A percentile compares a stretch with the other conserved stretches of the same genome.
These are phyloP conservation scores for Vaccinium myrtillus DNA, from an alignment of 148 eudicot genomes.

Conservation along the genomic window DNA sequence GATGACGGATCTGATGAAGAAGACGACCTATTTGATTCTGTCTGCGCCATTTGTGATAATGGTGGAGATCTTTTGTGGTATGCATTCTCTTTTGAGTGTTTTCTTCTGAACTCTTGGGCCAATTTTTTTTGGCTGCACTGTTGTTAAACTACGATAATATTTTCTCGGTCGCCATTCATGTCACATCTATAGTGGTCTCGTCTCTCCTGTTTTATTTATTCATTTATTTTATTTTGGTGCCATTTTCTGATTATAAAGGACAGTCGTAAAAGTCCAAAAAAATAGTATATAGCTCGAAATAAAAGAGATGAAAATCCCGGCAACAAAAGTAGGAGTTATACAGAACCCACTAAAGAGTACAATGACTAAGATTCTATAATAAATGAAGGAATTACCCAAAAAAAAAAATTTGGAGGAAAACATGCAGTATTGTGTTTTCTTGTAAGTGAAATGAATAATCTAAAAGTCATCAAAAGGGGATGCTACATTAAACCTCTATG, in stretches of 20 bases:
- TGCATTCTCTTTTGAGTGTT: constrained; percentile 11
- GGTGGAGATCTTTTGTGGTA: constrained; percentile 77
- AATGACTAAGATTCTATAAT: neutral
- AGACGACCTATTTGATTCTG: constrained; percentile 57
- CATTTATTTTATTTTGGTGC: neutral
- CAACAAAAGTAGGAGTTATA: neutral
- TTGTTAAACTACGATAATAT: neutral
- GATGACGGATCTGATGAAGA: constrained; percentile 45
- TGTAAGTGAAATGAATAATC: neutral
- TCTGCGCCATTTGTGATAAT: constrained; percentile 89
- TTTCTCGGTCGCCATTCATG: neutral
- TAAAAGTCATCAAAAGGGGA: neutral
- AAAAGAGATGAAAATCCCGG: neutral
- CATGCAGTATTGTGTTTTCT: neutral
- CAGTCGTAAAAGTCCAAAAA: neutral
- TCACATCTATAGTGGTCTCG: neutral
- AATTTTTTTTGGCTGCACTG: neutral
- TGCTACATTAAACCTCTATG: neutral
- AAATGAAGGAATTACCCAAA: neutral
- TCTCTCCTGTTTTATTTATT: neutral
- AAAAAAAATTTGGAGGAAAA: neutral
- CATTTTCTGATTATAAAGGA: neutral
- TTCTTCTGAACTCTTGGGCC: neutral
- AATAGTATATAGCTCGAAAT: neutral
- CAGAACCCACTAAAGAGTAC: neutral